Conservation (phyloP, 805 yeast genomes). For the Spathaspora boniae region DNA sequence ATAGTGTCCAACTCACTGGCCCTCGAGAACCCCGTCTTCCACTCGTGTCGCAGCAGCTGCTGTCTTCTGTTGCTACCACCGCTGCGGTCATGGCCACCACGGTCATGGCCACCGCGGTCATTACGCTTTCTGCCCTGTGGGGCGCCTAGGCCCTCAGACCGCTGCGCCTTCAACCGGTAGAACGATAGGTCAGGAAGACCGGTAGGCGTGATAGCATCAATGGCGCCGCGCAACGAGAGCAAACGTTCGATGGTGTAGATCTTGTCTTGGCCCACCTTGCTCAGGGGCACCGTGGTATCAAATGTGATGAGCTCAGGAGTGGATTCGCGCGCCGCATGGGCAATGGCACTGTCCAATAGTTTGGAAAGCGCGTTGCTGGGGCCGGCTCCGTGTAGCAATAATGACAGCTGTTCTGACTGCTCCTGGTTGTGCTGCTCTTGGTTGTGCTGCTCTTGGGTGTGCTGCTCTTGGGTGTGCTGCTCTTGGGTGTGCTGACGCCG, state of each 20-base stretch:
- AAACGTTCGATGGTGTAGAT: conserved; percentile 28
- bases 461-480: neutral
- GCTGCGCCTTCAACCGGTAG: conserved; percentile 45
- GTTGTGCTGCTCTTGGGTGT: neutral
- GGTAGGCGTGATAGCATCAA: conserved; percentile 29
- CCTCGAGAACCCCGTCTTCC: too few species aligned
- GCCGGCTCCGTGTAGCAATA: conserved; percentile 16
- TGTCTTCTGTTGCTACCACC: conserved; percentile 16
- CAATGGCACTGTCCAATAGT: conserved; percentile 44
- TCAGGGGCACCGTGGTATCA: conserved; percentile 5
- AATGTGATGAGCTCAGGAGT: conserved; percentile 28
- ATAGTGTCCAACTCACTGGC: conserved; percentile 31
- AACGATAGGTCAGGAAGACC: conserved; percentile 40
- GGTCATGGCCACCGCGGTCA: conserved; percentile 9
- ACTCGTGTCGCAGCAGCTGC: conserved; percentile 7
- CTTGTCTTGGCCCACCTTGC: conserved; percentile 4
- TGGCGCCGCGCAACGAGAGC: conserved; percentile 30
- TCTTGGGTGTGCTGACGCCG: neutral
- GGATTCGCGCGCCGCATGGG: conserved; percentile 44
- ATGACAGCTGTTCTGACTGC: neutral
- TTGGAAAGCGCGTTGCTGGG: conserved; percentile 39
- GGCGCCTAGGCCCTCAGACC: too few species aligned
- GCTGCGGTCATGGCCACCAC: conserved; percentile 14
- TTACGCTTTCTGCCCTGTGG: too few species aligned
- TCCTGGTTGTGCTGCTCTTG: conserved; percentile 1